Percentiles rank a stretch among this genome's conserved stretches.
Evolutionary conservation across 495 filamentous ascomycete species (phyloP).

Genomic region (Daldinia bambusicola): DNA sequence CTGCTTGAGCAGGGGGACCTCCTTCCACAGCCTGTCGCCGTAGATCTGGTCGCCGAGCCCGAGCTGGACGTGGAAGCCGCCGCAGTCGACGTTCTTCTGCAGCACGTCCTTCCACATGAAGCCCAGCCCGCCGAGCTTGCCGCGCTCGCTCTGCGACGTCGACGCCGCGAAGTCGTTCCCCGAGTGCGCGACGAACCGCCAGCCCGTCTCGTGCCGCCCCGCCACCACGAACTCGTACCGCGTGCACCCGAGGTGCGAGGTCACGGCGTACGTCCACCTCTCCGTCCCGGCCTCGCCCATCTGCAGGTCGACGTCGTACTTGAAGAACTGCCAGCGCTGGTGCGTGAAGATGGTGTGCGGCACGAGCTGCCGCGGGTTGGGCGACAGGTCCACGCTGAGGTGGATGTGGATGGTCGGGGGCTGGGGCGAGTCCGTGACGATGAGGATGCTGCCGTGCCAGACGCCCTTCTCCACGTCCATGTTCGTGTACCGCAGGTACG

Average conservation of each 20-base stretch:
- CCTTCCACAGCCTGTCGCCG: slow-evolving; percentile 95
- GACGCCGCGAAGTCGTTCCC: slow-evolving; percentile 94
- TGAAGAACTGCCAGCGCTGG: slow-evolving; percentile 94
- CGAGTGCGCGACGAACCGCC: slow-evolving; percentile 96
- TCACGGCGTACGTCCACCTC: slow-evolving; percentile 98
- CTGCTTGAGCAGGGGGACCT: slow-evolving; percentile 89
- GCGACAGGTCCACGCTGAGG: slow-evolving; percentile 87
- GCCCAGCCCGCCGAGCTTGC: slow-evolving; percentile 84
- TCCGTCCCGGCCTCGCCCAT: slow-evolving; percentile 86
- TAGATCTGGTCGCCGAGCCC: slow-evolving; percentile 96
- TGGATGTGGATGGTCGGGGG: slow-evolving; percentile 98
- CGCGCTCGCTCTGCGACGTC: slow-evolving; percentile 84
- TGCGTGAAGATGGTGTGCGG: slow-evolving; percentile 86
- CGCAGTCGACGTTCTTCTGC: slow-evolving; percentile 95
- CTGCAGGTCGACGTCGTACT: slow-evolving; percentile 90
- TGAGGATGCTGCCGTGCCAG: slow-evolving; percentile 80
- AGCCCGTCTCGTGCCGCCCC: slow-evolving; percentile 86
- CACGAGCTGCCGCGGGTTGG: slow-evolving; percentile 90
- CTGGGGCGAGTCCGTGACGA: slow-evolving; percentile 91
- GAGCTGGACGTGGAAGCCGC: slow-evolving; percentile 93
- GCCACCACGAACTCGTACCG: slow-evolving; percentile 98
- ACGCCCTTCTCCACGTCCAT: slow-evolving; percentile 93
- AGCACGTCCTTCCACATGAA: slow-evolving; percentile 99
- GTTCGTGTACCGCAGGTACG: slow-evolving; percentile 94
- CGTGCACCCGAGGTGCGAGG: slow-evolving; percentile 94